phyloP scores from a whole-genome alignment of 768 basidiomycete species.

The Podaxis rugospora region DNA sequence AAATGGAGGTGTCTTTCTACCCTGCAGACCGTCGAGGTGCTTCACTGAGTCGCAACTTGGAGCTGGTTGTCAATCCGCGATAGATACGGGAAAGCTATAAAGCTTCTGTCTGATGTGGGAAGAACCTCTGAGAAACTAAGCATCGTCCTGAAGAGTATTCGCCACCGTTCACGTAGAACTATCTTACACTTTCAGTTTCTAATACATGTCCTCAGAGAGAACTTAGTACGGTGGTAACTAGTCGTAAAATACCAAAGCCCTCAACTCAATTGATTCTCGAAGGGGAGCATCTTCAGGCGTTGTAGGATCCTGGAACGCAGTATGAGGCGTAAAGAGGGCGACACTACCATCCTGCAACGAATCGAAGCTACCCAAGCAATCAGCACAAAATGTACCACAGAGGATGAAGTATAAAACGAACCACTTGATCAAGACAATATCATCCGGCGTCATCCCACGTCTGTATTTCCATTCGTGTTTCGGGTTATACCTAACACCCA shows the following conservation, averaged over 20 bases:
- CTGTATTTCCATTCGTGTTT: constrained; percentile 51
- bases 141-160: no score
- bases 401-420: constrained; percentile 18
- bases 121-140: no score
- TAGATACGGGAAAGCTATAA: no score
- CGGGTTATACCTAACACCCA: constrained; percentile 39
- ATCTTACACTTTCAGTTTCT: no score
- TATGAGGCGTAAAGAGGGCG: constrained; percentile 57
- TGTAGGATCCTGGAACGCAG: constrained; percentile 52
- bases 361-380: constrained; percentile 17
- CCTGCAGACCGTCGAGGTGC: no score
- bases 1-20: no score
- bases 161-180: no score
- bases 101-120: no score
- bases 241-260: constrained; percentile 63
- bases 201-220: not conserved
- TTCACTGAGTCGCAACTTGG: no score
- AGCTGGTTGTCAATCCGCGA: no score
- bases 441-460: constrained; percentile 42
- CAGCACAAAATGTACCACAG: not conserved
- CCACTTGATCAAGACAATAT: constrained; percentile 53
- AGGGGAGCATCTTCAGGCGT: constrained; percentile 45
- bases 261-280: constrained; percentile 57
- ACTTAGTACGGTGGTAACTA: constrained; percentile 6
- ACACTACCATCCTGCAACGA: constrained; percentile 40